phyloP scores from a whole-genome alignment of 2,329 filamentous ascomycete genomes.

The Aspergillus cejpii region DNA sequence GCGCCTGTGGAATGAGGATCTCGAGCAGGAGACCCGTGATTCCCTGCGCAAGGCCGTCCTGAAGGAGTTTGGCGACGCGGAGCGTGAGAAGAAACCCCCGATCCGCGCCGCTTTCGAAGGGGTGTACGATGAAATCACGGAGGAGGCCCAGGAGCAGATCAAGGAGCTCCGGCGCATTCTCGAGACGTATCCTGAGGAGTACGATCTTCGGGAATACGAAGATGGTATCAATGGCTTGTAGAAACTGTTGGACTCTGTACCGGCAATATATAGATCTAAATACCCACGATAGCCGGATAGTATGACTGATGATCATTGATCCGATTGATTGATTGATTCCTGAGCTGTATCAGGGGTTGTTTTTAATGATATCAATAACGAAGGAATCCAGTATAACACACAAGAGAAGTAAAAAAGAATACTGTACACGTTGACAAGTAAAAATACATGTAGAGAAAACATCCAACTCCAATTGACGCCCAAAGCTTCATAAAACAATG shows the following conservation, averaged over 20 bases:
- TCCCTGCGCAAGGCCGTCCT: constrained; percentile 67
- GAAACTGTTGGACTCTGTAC: not conserved
- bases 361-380: not conserved
- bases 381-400: not conserved
- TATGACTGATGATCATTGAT: not conserved
- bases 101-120: constrained; percentile 64
- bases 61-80: constrained; percentile 70
- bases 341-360: no score
- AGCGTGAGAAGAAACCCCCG: constrained; percentile 50
- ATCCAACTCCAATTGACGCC: not conserved
- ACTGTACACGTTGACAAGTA: not conserved
- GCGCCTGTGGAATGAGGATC: constrained; percentile 74
- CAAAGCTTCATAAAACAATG: not conserved
- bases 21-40: constrained; percentile 66
- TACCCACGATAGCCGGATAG: no score
- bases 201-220: constrained; percentile 72
- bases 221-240: constrained; percentile 62
- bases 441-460: not conserved
- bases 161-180: constrained; percentile 67
- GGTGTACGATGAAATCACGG: constrained; percentile 80
- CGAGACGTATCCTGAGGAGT: constrained; percentile 83
- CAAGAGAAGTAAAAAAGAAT: not conserved
- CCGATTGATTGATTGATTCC: not conserved
- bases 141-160: constrained; percentile 71
- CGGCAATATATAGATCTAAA: not conserved